A percentile compares a stretch with the other conserved stretches of the same genome.
Conservation (phyloP, 2,329 filamentous ascomycete species). For the Hypoxylon sp. region DNA sequence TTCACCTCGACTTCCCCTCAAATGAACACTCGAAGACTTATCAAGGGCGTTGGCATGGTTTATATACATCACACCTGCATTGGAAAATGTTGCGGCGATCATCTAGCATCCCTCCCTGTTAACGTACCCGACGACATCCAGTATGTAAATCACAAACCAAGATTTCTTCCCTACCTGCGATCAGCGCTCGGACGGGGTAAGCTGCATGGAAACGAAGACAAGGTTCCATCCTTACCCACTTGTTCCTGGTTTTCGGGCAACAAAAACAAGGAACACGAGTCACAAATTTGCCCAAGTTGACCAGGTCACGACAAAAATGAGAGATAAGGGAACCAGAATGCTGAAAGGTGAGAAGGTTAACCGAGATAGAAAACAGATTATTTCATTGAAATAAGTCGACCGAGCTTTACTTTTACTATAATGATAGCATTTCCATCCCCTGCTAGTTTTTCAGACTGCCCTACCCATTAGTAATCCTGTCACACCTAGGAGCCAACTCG, state of each 20-base stretch:
- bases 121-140: background rate
- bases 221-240: conserved; percentile 29
- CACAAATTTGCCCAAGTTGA: background rate
- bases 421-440: too few relatives aligned
- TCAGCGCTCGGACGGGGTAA: conserved; percentile 38
- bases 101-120: background rate
- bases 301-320: background rate
- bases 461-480: background rate
- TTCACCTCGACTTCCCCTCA: background rate
- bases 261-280: conserved; percentile 31
- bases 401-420: background rate
- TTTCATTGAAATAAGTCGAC: background rate
- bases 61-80: conserved; percentile 2
- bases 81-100: conserved; percentile 2
- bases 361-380: background rate
- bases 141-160: conserved; percentile 7
- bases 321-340: background rate
- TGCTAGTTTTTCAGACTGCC: too few relatives aligned
- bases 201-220: conserved; percentile 2
- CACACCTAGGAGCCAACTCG: background rate
- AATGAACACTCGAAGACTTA: conserved; percentile 7
- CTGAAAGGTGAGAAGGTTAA: background rate
- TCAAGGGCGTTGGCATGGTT: background rate
- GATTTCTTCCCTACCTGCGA: conserved; percentile 14
- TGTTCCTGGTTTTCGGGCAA: conserved; percentile 26